Base-by-base conservation (phyloP, 495 filamentous ascomycete genomes). In the Xylaria sp. region DNA sequence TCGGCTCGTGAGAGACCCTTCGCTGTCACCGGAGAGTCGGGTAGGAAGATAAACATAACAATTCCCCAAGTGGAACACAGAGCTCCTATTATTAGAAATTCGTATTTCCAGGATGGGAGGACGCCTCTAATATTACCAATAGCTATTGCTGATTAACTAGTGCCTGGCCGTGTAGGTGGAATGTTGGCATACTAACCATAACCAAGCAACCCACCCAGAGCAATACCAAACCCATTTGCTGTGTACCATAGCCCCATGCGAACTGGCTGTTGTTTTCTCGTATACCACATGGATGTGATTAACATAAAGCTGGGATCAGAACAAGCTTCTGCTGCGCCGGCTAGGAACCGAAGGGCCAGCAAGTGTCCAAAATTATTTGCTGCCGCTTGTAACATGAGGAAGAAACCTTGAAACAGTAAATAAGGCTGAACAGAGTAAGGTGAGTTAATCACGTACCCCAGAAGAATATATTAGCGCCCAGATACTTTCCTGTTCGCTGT, bases 221-320 rank as follows among this genome's bases (percentile, higher is more conserved):
- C 87, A 67, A 89, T 88, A 5, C 88, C 88, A 15, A 89, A 69
- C 0, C 88, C 88, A 66, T 89, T 89, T 17, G 85, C 86, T 4
- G 86, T 86, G 72, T 90, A 90, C 87, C 87, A 90, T 2, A 87
- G 68, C 6, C 86, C 88, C 53, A 90, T 87, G 19, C 89, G 84
- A 5, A 89, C 77, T 1, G 89, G 87, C 64, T 90, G 89, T 59
- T 91, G 85, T 19, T 82, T 79, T 24, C 88, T 77, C 1, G 87
- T 89, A 69, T 84, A 85, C 76, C 82, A 85, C 82, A 85, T 84
- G 14, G 75, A 75, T 1, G 80, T 83, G 50, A 83, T 81, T 24
- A 83, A 55, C 78, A 82, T 81, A 67, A 82, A 84, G 0, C 76
- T 74, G 12, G 83, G 83, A 46, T 81, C 79, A 19, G 81, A 74